Evolutionary conservation across 2,329 filamentous ascomycete species (phyloP).

Genomic region (Bipolaris zeicola): DNA sequence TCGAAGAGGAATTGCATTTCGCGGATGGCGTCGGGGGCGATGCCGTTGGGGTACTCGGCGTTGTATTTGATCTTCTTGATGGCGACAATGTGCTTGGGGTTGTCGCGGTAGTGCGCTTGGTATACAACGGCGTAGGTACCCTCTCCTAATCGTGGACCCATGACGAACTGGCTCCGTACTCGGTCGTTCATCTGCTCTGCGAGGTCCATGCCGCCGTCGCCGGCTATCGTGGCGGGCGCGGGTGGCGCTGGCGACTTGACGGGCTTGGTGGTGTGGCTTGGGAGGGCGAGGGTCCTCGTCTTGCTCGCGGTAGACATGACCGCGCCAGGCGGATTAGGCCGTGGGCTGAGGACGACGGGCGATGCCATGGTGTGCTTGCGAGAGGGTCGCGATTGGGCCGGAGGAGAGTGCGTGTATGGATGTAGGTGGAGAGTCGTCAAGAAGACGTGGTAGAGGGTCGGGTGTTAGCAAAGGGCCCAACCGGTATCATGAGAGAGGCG

Average conservation of each 20-base stretch:
- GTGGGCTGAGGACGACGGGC: constrained; percentile 35
- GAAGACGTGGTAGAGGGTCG: neutral
- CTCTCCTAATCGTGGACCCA: constrained; percentile 90
- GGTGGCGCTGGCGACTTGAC: constrained; percentile 17
- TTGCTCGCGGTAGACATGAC: constrained; percentile 25
- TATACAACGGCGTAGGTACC: constrained; percentile 98
- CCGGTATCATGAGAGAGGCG: neutral
- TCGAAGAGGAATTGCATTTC: constrained; percentile 97
- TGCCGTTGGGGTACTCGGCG: constrained; percentile 85
- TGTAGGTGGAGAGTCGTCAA: neutral
- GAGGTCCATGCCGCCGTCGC: constrained; percentile 44
- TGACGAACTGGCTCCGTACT: constrained; percentile 82
- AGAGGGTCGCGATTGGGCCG: neutral
- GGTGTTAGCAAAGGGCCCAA: neutral
- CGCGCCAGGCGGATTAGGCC: constrained; percentile 32
- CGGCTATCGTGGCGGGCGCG: constrained; percentile 18
- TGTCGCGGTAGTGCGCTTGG: constrained; percentile 76
- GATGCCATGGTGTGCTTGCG: constrained; percentile 29
- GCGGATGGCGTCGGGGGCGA: constrained; percentile 91
- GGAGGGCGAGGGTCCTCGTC: constrained; percentile 42
- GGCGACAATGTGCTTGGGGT: constrained; percentile 78
- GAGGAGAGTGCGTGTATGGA: neutral
- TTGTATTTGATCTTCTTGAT: constrained; percentile 93
- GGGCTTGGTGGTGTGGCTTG: constrained; percentile 31
- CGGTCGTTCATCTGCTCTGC: constrained; percentile 56